Evolutionary conservation across 495 filamentous ascomycete genomes (phyloP), one percentile per base, ranked within the genome.

Genomic region (Apodospora peruviana): DNA sequence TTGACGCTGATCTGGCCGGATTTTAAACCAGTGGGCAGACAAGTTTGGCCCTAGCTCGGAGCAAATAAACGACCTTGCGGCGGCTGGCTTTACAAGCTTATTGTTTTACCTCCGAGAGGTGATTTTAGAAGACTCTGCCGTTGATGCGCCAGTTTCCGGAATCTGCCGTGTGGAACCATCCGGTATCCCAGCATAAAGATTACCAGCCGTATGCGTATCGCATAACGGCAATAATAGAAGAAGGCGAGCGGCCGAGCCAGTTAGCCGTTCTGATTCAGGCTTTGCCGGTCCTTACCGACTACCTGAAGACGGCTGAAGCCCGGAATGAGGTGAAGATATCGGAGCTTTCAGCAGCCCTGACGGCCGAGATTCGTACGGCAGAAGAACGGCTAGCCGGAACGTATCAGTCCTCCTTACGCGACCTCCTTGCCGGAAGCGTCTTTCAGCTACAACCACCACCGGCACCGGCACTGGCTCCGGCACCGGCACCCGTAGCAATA

Each of bases 381-480:
- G 27, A 32, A 32, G 7, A 7, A 32, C 27, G 27, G 27, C 27
- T 32, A 14, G 27, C 27, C 27, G 27, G 27, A 32, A 32, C 27
- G 27, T 32, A 32, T 32, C 27, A 32, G 27, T 7, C 27, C 7
- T 32, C 27, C 27, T 32, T 32, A 32, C 7, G 27, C 7, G 27
- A 32, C 14, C 27, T 32, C 7, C 27, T 32, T 32, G 27, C 27
- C 27, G 27, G 27, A 32, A 32, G 27, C 27, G 27, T 32, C 27
- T 32, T 32, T 32, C 27, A 32, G 14, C 27, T 32, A 32, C 27
- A 32, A 14, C 27, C 27, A 14, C 27, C 55, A 47, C 14, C n/a
- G 47, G 48, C 27, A 66, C 53, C 4, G 51, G 23, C 3, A 36
- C 57, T 2, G 74, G 72, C 0, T 14, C 36, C 1, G 73, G 70